Evolutionary conservation across 1,139 yeast species (phyloP), one percentile per base, ranked within the genome.

Genomic region (Hanseniaspora sp.): DNA sequence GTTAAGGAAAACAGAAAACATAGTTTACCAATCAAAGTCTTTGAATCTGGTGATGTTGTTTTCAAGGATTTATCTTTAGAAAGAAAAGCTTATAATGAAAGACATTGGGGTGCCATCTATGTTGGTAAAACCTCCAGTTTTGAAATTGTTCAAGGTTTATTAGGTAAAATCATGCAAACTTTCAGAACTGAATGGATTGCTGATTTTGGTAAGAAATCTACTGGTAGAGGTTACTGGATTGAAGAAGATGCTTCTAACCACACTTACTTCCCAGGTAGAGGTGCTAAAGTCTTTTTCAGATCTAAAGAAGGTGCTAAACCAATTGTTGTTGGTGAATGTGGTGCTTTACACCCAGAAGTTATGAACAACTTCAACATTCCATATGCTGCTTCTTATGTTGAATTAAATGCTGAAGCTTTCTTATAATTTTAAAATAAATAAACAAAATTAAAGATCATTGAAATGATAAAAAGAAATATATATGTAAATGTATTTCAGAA

Each of bases 91-190:
- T 80, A 73, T 71, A 94, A 94, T 71, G 87, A 86, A 74, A 84
- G 97, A 69, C 84, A 86, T 67, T 92, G 96, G 92, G 83, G 85
- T 63, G 97, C 97, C 38, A 77, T 92, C 46, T 86, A 82, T 64
- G 96, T 94, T 18, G 97, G 98, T 63, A 90, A 88, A 71, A 81
- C 90, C 29, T 85, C 96, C 18, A 96, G 97, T 57, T 94, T 94
- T 66, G 99, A 94, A 71, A 76, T 75, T 60, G 87, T 88, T 56
- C 98, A 94, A 72, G 99, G 99, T 62, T 75, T 94, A 61, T 76
- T 94, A 59, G 97, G 95, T 62, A 86, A 95, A 65, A 74, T 94
- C 61, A 90, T 94, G 97, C 94, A 87, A 74, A 92, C 96, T 67
- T 78, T 92, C 74, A 84, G 96, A 74, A 82, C 94, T 31, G 79